Evolutionary conservation across 2,329 filamentous ascomycete species (phyloP).

Genomic region (Diplodia sapinea): DNA sequence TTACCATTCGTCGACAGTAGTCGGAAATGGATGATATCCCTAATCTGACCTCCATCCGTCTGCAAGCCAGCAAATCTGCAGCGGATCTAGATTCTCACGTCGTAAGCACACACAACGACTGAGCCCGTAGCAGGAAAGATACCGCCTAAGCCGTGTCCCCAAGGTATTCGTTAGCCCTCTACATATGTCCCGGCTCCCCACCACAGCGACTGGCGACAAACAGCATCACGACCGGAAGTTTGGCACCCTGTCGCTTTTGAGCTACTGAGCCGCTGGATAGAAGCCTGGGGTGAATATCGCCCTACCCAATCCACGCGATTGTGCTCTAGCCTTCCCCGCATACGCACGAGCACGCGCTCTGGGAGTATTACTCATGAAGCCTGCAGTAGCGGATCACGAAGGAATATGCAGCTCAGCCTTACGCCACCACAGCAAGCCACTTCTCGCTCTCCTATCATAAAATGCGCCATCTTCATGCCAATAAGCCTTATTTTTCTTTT

Average conservation of each 20-base stretch:
- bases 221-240: neutral
- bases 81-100: constrained; percentile 27
- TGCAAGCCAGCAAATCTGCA: constrained; percentile 20
- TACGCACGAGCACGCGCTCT: neutral
- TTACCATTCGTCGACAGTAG: constrained; percentile 8
- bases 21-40: constrained; percentile 7
- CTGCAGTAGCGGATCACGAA: neutral
- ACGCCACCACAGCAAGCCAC: neutral
- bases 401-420: neutral
- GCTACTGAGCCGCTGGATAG: neutral
- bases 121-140: constrained; percentile 1
- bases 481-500: neutral
- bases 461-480: neutral
- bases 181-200: constrained; percentile 9
- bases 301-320: neutral
- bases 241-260: neutral
- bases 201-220: neutral
- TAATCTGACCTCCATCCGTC: constrained; percentile 12
- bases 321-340: neutral
- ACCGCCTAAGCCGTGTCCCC: neutral
- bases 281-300: neutral
- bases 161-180: neutral
- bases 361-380: neutral
- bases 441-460: neutral
- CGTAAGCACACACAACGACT: constrained; percentile 10